Evolutionary conservation across 2,329 filamentous ascomycete genomes (phyloP), one percentile per base, ranked within the genome.

Genomic region (Fonsecaea monophora): DNA sequence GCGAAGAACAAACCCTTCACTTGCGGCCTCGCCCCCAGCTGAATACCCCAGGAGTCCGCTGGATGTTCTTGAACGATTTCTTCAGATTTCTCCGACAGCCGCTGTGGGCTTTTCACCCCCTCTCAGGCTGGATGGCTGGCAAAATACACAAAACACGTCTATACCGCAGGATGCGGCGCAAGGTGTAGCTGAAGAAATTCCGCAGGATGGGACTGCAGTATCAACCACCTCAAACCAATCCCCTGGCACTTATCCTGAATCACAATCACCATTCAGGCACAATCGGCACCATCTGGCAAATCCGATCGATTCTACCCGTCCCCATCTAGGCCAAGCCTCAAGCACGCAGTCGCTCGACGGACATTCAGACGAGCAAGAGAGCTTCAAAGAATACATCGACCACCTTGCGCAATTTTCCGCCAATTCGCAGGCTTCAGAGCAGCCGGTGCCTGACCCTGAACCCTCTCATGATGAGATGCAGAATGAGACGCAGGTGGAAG

Each of bases 191-290:
- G 50, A n/a, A 15, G 37, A 25, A n/a, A 30, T 9, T 21, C 58
- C 53, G 58, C 56, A 58, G 50, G 67, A 62, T 15, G 34, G 64
- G 21, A 40, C 38, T n/a, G n/a, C 45, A 6, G 18, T 62, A n/a
- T 30, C 48, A 32, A 48, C 59, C 34, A 37, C 40, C 25, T 37
- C 62, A 30, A 60, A 32, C 15, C 57, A 18, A 15, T 65, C 58
- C 7, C 42, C 53, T 21, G 40, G 34, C 4, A 57, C 54, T 13
- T 65, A 68, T 54, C 58, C 62, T 9, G 54, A 58, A 35, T 56
- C 64, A n/a, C 64, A 68, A 34, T 68, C 68, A 42, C 66, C 68
- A 18, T 67, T 67, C 50, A 53, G 48, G 25, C 58, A 68, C 18
- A 62, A 55, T 13, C 64, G 62, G 56, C 50, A 60, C 30, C 57